Percentiles rank a stretch among this genome's conserved stretches.
Conservation (phyloP, 257 asterid species). For the Lycium barbarum region DNA sequence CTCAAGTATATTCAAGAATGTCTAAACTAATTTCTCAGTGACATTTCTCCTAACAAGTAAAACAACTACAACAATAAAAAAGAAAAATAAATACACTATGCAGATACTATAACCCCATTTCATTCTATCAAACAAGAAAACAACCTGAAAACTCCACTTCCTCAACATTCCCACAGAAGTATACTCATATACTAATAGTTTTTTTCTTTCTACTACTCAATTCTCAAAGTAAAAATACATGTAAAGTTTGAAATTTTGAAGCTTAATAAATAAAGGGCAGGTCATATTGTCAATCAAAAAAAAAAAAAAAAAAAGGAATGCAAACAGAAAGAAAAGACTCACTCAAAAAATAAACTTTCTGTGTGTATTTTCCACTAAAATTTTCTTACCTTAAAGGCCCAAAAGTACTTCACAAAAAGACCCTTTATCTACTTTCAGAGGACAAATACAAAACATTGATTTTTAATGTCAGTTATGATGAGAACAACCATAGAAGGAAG, state of each 20-base stretch:
- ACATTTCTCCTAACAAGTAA: background rate
- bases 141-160: constrained; percentile 3
- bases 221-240: background rate
- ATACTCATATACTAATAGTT: background rate
- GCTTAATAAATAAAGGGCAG: too few species aligned
- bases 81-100: background rate
- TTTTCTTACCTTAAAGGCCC: background rate
- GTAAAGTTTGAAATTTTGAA: too few species aligned
- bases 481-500: background rate
- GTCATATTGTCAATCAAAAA: too few species aligned
- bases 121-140: background rate
- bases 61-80: too few species aligned
- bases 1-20: background rate
- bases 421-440: background rate
- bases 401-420: background rate
- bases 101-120: background rate
- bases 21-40: background rate
- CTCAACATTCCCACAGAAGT: background rate
- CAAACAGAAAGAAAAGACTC: too few species aligned
- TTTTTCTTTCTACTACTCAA: background rate
- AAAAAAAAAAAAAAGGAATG: too few species aligned
- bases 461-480: background rate
- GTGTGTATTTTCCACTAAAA: background rate
- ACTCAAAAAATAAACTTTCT: too few species aligned
- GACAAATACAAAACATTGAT: too few species aligned